Conservation (phyloP, 2,329 filamentous ascomycete genomes). For the Fusarium sp. region DNA sequence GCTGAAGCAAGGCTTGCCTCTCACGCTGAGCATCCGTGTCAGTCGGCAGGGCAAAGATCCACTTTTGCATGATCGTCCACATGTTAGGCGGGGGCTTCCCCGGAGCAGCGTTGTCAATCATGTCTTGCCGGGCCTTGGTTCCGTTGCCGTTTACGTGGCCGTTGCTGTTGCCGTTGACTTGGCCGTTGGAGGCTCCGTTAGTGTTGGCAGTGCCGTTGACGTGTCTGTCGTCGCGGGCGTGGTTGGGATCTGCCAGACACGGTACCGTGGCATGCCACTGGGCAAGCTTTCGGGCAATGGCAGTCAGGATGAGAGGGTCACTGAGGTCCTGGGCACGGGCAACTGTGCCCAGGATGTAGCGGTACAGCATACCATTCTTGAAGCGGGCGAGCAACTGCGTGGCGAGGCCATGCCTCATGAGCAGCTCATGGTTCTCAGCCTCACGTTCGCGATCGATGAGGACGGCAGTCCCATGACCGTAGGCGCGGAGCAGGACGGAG, state of each 20-base stretch:
- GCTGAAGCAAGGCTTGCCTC: slow-evolving; percentile 76
- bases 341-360: slow-evolving; percentile 84
- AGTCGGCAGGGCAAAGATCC: slow-evolving; percentile 87
- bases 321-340: slow-evolving; percentile 85
- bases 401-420: slow-evolving; percentile 85
- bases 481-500: slow-evolving; percentile 89
- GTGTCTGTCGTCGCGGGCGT: slow-evolving; percentile 32
- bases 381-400: slow-evolving; percentile 91
- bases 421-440: slow-evolving; percentile 83
- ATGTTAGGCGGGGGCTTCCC: slow-evolving; percentile 84
- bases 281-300: slow-evolving; percentile 84
- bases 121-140: slow-evolving; percentile 49
- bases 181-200: slow-evolving; percentile 37
- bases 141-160: slow-evolving; percentile 43
- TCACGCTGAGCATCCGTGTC: slow-evolving; percentile 75
- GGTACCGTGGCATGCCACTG: slow-evolving; percentile 89
- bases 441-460: slow-evolving; percentile 95
- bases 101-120: slow-evolving; percentile 66
- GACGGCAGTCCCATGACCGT: slow-evolving; percentile 92
- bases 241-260: slow-evolving; percentile 58
- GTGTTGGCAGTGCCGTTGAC: slow-evolving; percentile 53
- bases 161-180: slow-evolving; percentile 53
- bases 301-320: slow-evolving; percentile 79
- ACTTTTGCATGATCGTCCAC: slow-evolving; percentile 97
- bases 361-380: slow-evolving; percentile 95